Evolutionary conservation across 208 protist genomes (phyloP).

Genomic region (Phytomonas francai): DNA sequence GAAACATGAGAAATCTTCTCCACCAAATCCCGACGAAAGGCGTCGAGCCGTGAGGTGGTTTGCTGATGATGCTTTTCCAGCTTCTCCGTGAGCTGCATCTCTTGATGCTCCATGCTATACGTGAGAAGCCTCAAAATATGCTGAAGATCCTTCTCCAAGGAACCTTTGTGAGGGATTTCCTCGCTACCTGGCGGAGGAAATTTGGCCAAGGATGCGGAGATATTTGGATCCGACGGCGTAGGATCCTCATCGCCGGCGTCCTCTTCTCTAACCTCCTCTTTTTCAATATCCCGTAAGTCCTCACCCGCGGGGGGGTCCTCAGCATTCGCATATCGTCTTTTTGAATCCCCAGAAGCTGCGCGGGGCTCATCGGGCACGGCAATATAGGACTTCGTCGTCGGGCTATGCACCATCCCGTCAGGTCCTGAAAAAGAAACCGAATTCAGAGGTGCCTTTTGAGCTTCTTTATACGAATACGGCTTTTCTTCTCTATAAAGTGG

Average conservation of each 20-base stretch:
- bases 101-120: conserved; percentile 34
- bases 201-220: background rate
- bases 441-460: background rate
- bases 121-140: conserved; percentile 35
- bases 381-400: background rate
- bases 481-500: background rate
- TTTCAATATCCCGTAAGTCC: too few species aligned
- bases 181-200: background rate
- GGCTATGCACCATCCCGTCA: background rate
- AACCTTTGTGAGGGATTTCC: conserved; percentile 5
- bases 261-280: too few species aligned
- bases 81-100: conserved; percentile 36
- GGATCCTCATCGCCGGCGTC: background rate
- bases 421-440: background rate
- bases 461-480: background rate
- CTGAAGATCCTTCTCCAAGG: background rate
- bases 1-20: background rate
- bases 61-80: conserved; percentile 50
- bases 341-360: background rate
- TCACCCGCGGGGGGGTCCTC: too few species aligned
- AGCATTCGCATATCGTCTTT: too few species aligned
- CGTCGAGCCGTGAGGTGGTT: conserved; percentile 29
- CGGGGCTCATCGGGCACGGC: background rate
- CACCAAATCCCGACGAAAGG: conserved; percentile 7
- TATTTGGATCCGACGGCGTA: background rate